Evolutionary conservation across 306 rosid species (phyloP).

Genomic region (Trifolium fragiferum): DNA sequence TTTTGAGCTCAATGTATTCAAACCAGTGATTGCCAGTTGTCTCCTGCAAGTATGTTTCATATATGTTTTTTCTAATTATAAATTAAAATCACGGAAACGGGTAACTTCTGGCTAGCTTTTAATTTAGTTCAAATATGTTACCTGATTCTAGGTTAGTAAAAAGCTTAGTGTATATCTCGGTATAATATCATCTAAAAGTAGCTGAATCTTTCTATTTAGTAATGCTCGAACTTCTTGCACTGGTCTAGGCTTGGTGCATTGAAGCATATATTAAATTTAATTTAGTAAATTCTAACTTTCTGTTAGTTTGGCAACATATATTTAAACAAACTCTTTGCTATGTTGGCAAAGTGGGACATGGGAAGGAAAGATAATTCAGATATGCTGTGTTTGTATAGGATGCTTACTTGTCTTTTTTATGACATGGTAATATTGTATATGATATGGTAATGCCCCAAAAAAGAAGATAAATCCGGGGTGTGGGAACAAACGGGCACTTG

Average conservation of each 20-base stretch:
- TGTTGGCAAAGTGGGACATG: conserved; percentile 21
- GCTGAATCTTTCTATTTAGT: conserved; percentile 12
- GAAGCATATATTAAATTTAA: conserved; percentile 1
- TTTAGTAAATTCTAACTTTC: too few species aligned
- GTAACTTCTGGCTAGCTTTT: conserved; percentile 27
- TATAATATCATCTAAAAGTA: conserved; percentile 11
- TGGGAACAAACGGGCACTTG: neutral
- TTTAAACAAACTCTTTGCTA: conserved; percentile 15
- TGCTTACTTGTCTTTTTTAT: conserved; percentile 18
- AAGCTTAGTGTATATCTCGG: conserved; percentile 16
- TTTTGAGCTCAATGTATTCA: conserved; percentile 96
- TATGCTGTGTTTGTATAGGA: neutral
- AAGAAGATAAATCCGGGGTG: conserved; percentile 11
- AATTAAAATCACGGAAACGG: conserved; percentile 2
- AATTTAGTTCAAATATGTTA: conserved; percentile 24
- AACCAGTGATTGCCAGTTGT: conserved; percentile 87
- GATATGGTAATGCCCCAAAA: conserved; percentile 17
- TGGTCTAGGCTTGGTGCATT: conserved; percentile 30
- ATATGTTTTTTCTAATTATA: conserved; percentile 14
- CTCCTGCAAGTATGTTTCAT: conserved; percentile 77
- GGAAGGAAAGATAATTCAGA: conserved; percentile 17
- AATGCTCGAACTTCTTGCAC: conserved; percentile 6
- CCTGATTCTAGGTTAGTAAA: conserved; percentile 3
- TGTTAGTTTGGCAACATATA: conserved; percentile 12
- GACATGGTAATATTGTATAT: neutral